phyloP scores from a whole-genome alignment of 441 rosid genomes.

The Aleurites moluccanus region DNA sequence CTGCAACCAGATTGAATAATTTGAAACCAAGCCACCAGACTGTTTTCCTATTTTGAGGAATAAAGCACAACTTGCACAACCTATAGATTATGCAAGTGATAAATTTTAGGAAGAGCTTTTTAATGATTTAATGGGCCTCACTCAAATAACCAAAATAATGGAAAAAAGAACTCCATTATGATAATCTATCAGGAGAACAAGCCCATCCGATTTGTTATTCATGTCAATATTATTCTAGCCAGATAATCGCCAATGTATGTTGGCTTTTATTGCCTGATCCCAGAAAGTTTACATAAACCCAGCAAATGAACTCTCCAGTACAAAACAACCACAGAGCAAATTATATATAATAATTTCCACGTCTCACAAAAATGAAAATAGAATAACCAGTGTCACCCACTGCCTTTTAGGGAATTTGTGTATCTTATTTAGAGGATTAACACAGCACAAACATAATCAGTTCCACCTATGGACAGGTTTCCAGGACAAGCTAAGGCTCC shows the following conservation, averaged over 20 bases:
- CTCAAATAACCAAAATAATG: constrained; percentile 10
- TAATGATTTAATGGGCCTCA: not conserved
- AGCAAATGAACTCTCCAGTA: not conserved
- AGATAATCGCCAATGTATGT: not conserved
- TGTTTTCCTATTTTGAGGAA: not conserved
- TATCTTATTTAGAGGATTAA: not conserved
- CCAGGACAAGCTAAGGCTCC: not conserved
- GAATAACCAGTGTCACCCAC: not conserved
- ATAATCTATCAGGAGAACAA: not conserved
- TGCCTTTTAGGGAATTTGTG: not conserved
- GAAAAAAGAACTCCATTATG: not conserved
- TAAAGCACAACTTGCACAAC: not conserved
- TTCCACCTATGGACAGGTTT: not conserved
- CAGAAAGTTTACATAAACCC: not conserved
- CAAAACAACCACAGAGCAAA: constrained; percentile 7
- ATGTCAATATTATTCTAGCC: not conserved
- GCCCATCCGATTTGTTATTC: not conserved
- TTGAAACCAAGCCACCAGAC: constrained; percentile 2
- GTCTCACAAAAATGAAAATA: not conserved
- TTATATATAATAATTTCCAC: not conserved
- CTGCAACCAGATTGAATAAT: constrained; percentile 2
- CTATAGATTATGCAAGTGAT: constrained; percentile 1
- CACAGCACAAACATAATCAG: not conserved
- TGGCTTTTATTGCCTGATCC: not conserved
- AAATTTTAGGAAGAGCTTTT: not conserved